These are phyloP conservation scores for Blastobotrys mokoenaii DNA, from an alignment of 805 yeast genomes.

Conservation along the genomic window DNA sequence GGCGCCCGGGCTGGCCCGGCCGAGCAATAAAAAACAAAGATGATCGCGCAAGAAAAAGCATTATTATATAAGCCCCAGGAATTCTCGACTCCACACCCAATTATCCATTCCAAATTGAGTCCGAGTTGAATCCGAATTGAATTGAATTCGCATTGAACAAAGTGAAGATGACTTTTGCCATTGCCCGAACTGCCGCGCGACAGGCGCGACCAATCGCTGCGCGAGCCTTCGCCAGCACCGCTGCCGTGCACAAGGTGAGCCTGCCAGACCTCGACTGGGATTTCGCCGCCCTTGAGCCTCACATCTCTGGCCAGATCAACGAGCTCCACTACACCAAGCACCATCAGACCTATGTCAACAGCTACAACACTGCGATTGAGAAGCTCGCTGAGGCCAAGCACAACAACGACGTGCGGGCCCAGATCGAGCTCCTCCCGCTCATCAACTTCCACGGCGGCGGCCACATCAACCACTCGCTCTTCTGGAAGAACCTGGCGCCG, in stretches of 20 bases:
- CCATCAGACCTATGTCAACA: constrained; percentile 85
- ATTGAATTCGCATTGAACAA: not conserved
- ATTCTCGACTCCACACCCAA: no score
- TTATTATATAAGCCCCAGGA: no score
- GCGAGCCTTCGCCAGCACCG: constrained; percentile 7
- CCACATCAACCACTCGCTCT: constrained; percentile 72
- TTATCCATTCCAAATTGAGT: no score
- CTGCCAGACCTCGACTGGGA: constrained; percentile 80
- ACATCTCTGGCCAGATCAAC: constrained; percentile 77
- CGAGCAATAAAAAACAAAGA: no score
- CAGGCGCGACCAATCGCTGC: constrained; percentile 1
- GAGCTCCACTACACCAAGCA: constrained; percentile 82
- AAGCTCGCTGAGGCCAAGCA: constrained; percentile 58
- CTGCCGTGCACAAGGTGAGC: constrained; percentile 38
- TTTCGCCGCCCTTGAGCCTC: constrained; percentile 79
- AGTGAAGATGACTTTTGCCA: constrained; percentile 2
- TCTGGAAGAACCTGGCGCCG: constrained; percentile 87
- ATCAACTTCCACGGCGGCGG: constrained; percentile 95
- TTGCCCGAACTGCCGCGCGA: constrained; percentile 1
- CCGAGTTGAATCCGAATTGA: no score
- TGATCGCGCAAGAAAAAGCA: no score
- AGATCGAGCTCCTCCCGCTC: constrained; percentile 53
- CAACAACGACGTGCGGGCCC: constrained; percentile 50
- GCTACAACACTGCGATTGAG: constrained; percentile 71
- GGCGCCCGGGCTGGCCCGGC: no score